Conservation (phyloP, 495 filamentous ascomycete genomes). For the Lophiotrema nucula region DNA sequence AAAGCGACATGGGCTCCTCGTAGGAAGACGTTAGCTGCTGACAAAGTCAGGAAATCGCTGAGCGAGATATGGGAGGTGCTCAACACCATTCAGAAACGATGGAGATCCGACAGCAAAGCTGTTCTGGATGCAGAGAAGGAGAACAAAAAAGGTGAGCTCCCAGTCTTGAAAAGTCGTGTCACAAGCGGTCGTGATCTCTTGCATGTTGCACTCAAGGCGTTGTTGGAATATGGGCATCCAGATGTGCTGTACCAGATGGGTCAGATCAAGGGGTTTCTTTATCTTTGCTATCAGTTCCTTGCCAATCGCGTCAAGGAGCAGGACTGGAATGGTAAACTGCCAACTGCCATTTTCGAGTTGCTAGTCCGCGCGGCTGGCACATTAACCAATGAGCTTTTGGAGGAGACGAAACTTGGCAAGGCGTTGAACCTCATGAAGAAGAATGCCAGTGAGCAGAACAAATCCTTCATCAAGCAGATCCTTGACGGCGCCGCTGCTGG, state of each 20-base stretch:
- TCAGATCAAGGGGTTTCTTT: conserved; percentile 56
- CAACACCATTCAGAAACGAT: conserved; percentile 59
- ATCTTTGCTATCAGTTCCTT: conserved; percentile 62
- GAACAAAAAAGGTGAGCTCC: conserved; percentile 50
- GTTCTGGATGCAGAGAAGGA: conserved; percentile 57
- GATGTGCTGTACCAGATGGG: conserved; percentile 63
- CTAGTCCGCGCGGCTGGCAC: conserved; percentile 60
- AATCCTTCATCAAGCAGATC: conserved; percentile 57
- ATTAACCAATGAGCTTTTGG: conserved; percentile 60
- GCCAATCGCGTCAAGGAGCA: conserved; percentile 63
- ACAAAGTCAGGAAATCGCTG: conserved; percentile 54
- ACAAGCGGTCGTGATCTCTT: conserved; percentile 59
- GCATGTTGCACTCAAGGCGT: conserved; percentile 58
- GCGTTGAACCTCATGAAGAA: conserved; percentile 62
- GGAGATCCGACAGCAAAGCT: conserved; percentile 59
- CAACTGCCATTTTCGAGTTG: conserved; percentile 56
- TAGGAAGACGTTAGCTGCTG: conserved; percentile 44
- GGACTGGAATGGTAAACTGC: conserved; percentile 63
- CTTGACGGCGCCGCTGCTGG: conserved; percentile 54
- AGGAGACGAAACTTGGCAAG: conserved; percentile 66
- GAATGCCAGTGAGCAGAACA: conserved; percentile 63
- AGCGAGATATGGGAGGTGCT: conserved; percentile 61
- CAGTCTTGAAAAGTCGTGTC: conserved; percentile 50
- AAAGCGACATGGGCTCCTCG: conserved; percentile 65
- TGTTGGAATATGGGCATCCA: conserved; percentile 61